Evolutionary conservation across 352 stramenopile species (phyloP).

Genomic region (Phytophthora crassamura): DNA sequence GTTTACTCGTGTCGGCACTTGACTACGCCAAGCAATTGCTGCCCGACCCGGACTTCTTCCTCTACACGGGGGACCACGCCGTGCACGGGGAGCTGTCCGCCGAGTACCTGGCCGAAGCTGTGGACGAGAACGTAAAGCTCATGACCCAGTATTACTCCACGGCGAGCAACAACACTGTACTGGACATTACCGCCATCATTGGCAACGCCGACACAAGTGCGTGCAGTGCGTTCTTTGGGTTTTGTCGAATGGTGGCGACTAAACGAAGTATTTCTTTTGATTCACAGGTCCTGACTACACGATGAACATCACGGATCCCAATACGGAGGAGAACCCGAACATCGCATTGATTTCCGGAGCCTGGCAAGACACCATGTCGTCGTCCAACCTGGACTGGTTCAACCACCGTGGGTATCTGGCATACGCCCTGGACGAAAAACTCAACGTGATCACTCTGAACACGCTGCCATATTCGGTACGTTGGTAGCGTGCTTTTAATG

Average conservation of each 20-base stretch:
- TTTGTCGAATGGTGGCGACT: neutral
- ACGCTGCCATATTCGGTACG: conserved; percentile 83
- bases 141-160: conserved; percentile 68
- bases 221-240: conserved; percentile 2
- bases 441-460: conserved; percentile 80
- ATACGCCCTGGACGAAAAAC: conserved; percentile 69
- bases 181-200: conserved; percentile 72
- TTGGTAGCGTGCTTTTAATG: neutral
- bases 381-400: conserved; percentile 59
- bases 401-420: conserved; percentile 66
- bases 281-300: conserved; percentile 68
- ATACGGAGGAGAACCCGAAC: conserved; percentile 57
- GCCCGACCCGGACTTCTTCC: conserved; percentile 66
- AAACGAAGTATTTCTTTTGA: neutral
- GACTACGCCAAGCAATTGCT: conserved; percentile 64
- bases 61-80: conserved; percentile 80
- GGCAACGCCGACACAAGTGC: conserved; percentile 74
- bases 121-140: conserved; percentile 63
- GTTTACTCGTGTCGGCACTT: conserved; percentile 66
- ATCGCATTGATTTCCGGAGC: conserved; percentile 59
- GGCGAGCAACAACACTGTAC: conserved; percentile 26
- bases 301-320: conserved; percentile 76
- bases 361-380: conserved; percentile 63
- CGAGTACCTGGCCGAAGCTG: conserved; percentile 55
- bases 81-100: conserved; percentile 63